Evolutionary conservation across 2,329 filamentous ascomycete genomes (phyloP).

Genomic region (Juglanconis sp.): DNA sequence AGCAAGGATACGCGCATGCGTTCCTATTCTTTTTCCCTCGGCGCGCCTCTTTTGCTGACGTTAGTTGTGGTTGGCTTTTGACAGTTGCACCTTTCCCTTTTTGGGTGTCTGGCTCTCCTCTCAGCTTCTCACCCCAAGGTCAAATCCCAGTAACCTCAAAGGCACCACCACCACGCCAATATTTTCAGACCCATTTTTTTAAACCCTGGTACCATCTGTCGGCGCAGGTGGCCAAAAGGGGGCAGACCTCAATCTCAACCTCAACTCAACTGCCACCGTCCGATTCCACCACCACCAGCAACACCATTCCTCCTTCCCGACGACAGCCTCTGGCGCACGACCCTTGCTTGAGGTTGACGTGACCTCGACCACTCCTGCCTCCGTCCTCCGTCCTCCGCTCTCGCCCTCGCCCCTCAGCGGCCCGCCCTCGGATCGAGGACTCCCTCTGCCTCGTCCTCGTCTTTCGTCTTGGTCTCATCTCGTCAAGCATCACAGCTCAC

Average conservation of each 20-base stretch:
- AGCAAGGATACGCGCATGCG: too few species aligned
- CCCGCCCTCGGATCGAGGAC: neutral
- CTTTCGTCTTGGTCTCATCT: neutral
- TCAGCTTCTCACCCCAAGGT: neutral
- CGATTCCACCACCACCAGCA: neutral
- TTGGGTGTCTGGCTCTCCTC: neutral
- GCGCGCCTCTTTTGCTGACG: too few species aligned
- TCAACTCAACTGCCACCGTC: neutral
- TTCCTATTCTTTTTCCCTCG: too few species aligned
- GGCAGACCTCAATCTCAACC: neutral
- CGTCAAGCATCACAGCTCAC: constrained; percentile 4
- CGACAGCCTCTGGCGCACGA: neutral
- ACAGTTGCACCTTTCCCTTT: neutral
- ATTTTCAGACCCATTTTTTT: constrained; percentile 19
- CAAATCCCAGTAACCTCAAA: neutral
- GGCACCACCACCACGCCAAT: constrained; percentile 8
- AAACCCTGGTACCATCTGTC: neutral
- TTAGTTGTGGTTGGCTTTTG: neutral
- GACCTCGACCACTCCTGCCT: neutral
- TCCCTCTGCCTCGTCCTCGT: neutral
- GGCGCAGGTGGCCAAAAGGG: constrained; percentile 11
- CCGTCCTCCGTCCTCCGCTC: neutral
- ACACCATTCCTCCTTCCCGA: neutral
- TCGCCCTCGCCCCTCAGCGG: neutral
- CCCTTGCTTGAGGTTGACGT: too few species aligned